Percentiles rank a stretch among this genome's conserved stretches.
These are phyloP conservation scores for Cryphonectria japonica DNA, from an alignment of 2,329 filamentous ascomycete species.

Conservation along the genomic window DNA sequence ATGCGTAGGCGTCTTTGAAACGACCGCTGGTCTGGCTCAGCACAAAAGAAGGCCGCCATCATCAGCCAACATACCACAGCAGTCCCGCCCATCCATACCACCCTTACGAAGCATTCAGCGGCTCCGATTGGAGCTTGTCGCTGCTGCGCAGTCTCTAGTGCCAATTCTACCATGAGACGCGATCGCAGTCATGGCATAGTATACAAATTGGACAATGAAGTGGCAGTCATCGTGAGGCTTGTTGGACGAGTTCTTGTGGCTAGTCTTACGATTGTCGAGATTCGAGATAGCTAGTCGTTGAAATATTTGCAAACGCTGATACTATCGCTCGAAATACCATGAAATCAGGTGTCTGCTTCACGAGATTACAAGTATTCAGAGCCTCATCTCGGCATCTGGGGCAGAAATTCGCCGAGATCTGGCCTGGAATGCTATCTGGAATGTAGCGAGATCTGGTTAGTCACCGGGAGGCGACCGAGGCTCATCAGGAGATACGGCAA, in stretches of 20 bases:
- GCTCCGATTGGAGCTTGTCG: conserved; percentile 1
- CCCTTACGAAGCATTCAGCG: not conserved
- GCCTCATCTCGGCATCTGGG: not conserved
- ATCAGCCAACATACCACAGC: not conserved
- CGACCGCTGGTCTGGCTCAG: conserved; percentile 8
- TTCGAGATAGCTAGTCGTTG: not conserved
- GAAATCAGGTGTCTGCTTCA: not conserved
- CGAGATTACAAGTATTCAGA: not conserved
- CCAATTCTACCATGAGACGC: not conserved
- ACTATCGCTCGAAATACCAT: not conserved
- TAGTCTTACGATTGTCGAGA: not conserved
- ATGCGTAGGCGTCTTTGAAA: conserved; percentile 13
- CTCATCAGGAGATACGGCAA: not conserved
- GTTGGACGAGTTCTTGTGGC: not conserved
- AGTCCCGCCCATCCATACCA: conserved; percentile 3
- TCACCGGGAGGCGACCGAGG: conserved; percentile 8
- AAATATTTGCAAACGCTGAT: not conserved
- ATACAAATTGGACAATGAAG: not conserved
- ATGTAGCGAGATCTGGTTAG: not conserved
- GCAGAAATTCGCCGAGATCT: conserved; percentile 1
- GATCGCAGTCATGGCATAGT: not conserved
- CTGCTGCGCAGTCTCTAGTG: not conserved
- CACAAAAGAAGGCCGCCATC: conserved; percentile 7
- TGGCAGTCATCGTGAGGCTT: conserved; percentile 6
- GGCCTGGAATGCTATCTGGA: not conserved